These are phyloP conservation scores for Halenospora varia DNA, from an alignment of 495 filamentous ascomycete species.

Conservation along the genomic window DNA sequence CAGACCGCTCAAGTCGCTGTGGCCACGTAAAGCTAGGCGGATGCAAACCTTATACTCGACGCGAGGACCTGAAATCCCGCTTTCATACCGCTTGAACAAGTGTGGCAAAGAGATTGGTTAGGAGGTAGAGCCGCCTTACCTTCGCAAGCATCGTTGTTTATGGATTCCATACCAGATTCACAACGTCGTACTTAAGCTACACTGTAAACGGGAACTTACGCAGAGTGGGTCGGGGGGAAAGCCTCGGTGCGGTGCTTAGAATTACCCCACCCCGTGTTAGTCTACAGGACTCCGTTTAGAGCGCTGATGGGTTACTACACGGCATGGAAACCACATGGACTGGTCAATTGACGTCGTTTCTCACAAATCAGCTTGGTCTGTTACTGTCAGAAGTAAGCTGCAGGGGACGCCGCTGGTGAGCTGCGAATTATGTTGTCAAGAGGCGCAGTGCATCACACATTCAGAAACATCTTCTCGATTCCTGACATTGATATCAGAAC, in stretches of 20 bases:
- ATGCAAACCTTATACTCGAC: background rate
- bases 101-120: too few species aligned
- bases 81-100: too few species aligned
- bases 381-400: background rate
- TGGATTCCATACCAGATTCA: background rate
- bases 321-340: background rate
- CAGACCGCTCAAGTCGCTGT: slow-evolving; percentile 6
- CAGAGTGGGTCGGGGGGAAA: too few species aligned
- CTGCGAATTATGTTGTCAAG: background rate
- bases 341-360: background rate
- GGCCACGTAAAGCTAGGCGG: slow-evolving; percentile 6
- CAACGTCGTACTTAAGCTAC: too few species aligned
- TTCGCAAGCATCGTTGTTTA: background rate
- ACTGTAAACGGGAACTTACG: too few species aligned
- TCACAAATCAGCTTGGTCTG: background rate
- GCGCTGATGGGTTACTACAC: too few species aligned
- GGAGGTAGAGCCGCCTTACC: background rate
- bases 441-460: background rate
- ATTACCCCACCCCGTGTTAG: too few species aligned
- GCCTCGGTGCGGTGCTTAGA: too few species aligned
- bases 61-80: background rate
- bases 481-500: too few species aligned
- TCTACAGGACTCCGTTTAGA: too few species aligned
- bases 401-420: background rate
- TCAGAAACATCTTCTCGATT: background rate